Percentiles rank a stretch among this genome's conserved stretches.
Conservation (phyloP, 768 basidiomycete species). For the Suillus placidus region DNA sequence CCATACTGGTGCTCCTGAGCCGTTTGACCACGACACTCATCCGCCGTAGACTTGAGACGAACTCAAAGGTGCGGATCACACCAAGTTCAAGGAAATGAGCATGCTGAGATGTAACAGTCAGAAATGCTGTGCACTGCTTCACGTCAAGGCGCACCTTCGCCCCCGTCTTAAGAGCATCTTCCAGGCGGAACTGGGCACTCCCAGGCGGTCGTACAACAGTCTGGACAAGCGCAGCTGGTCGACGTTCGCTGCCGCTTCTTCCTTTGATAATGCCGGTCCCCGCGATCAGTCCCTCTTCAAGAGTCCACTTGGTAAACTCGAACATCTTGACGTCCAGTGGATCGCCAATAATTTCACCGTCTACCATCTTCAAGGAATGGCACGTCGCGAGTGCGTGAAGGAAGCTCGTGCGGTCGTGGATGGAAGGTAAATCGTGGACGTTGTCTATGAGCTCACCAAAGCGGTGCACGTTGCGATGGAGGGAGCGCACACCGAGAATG, state of each 20-base stretch:
- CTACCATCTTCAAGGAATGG: slow-evolving; percentile 91
- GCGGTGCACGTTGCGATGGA: slow-evolving; percentile 72
- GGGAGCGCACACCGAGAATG: slow-evolving; percentile 88
- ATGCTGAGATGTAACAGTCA: slow-evolving; percentile 53
- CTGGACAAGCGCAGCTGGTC: slow-evolving; percentile 89
- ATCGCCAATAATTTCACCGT: slow-evolving; percentile 89
- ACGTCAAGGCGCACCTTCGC: slow-evolving; percentile 57
- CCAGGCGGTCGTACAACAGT: slow-evolving; percentile 96
- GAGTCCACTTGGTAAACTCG: slow-evolving; percentile 91
- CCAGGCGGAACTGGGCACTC: slow-evolving; percentile 84
- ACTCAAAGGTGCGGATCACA: slow-evolving; percentile 95
- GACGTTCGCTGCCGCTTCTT: slow-evolving; percentile 53
- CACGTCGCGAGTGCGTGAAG: slow-evolving; percentile 94
- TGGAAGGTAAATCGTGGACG: slow-evolving; percentile 79
- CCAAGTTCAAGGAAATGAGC: slow-evolving; percentile 97
- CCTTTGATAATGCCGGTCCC: slow-evolving; percentile 74
- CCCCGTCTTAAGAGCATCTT: slow-evolving; percentile 88
- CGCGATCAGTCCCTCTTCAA: slow-evolving; percentile 85
- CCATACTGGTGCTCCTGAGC: slow-evolving; percentile 93
- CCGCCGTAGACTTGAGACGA: slow-evolving; percentile 87
- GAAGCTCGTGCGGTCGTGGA: slow-evolving; percentile 77
- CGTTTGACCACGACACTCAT: slow-evolving; percentile 99
- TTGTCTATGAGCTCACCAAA: slow-evolving; percentile 93
- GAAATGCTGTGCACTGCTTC: background rate
- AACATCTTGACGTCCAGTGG: slow-evolving; percentile 99